Base-by-base conservation (phyloP, 2,329 filamentous ascomycete species). In the Penicillium sp. region DNA sequence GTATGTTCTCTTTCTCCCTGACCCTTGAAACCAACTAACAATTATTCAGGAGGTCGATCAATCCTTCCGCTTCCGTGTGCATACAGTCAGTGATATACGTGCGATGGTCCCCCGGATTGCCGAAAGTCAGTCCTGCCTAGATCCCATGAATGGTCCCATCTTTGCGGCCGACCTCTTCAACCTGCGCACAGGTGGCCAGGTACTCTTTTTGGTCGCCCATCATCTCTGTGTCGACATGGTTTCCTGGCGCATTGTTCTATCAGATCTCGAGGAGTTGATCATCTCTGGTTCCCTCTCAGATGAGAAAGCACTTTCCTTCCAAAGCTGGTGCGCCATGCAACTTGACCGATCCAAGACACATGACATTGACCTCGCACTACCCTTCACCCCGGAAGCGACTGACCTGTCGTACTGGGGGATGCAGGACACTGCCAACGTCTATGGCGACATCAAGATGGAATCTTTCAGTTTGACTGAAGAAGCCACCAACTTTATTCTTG, bases 111-210 rank as follows among this genome's bases (percentile, higher is more conserved):
- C 64, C 4, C 63, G 58, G 27, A 66, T 72, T 27, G 61, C 67
- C 5, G 65, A 72, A 15, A 72, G 65, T 49, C 68, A 74, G 56
- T 57, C 53, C 7, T 67, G 63, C 49, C 61, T 75, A 22, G 65
- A 73, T 44, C 68, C 71, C 20, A 49, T 70, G 4, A 61, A 69
- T 44, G 68, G 67, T 0, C 67, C 76, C 1, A 68, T 75, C 1
- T 70, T 78, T 15, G 70, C 71, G 1, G 68, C 72, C 11, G 73
- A 77, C 50, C 55, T 77, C 1, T 73, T 78, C 52, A 68, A 75
- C 25, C 58, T 73, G 5, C 60, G 71, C 31, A 65, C 68, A 5
- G 67, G 64, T 7, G 72, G 71, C 9, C 66, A 67, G 27, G 57
- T 67, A 8, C 56, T 70, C n/a, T 69, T 70, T 55, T 51, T 70